phyloP scores from a whole-genome alignment of 2,329 filamentous ascomycete genomes.

The Pseudocercospora musae region DNA sequence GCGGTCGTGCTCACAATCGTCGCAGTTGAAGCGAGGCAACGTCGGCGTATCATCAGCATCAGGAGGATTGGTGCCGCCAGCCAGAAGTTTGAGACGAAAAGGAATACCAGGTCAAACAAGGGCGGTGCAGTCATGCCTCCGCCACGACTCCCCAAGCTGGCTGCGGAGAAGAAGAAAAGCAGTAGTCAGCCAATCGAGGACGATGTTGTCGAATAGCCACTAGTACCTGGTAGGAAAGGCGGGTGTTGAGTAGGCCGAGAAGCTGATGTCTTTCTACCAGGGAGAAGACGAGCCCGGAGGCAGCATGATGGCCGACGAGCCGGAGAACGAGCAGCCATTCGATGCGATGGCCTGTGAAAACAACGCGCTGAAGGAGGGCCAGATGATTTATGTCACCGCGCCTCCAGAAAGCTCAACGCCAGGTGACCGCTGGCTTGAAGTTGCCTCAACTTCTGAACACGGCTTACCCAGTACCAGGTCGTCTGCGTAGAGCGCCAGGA shows the following conservation, averaged over 20 bases:
- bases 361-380: not conserved
- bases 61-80: too few species aligned
- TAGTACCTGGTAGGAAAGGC: slow-evolving; percentile 25
- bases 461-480: too few species aligned
- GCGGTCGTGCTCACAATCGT: too few species aligned
- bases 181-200: slow-evolving; percentile 9
- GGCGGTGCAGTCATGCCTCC: slow-evolving; percentile 44
- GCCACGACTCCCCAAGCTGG: slow-evolving; percentile 43
- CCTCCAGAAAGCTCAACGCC: slow-evolving; percentile 29
- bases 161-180: slow-evolving; percentile 17
- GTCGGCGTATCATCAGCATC: too few species aligned
- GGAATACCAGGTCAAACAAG: slow-evolving; percentile 52
- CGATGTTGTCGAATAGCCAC: slow-evolving; percentile 20
- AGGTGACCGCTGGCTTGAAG: slow-evolving; percentile 25
- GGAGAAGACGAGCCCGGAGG: slow-evolving; percentile 18
- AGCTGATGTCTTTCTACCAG: slow-evolving; percentile 46
- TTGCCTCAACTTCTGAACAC: slow-evolving; percentile 24
- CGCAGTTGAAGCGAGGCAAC: too few species aligned
- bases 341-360: slow-evolving; percentile 1
- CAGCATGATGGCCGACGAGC: slow-evolving; percentile 25
- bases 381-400: slow-evolving; percentile 1
- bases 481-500: too few species aligned
- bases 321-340: not conserved
- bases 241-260: slow-evolving; percentile 50
- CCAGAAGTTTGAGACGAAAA: slow-evolving; percentile 44